Conservation (phyloP, 441 rosid species). For the Pelargonium cotyledonis region DNA sequence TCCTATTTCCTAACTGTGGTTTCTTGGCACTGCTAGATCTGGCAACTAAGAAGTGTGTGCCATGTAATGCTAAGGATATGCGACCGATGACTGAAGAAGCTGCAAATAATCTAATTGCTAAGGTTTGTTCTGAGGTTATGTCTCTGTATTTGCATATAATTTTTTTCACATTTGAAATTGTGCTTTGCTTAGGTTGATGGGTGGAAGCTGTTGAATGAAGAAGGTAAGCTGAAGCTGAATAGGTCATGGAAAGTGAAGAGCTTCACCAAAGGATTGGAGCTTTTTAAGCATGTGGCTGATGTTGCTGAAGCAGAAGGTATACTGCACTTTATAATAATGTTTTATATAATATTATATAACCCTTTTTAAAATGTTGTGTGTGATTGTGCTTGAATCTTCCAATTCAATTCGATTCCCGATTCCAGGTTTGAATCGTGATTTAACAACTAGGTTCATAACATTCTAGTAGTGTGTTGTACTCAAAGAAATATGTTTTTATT, state of each 20-base stretch:
- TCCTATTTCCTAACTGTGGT: neutral
- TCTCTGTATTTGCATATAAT: neutral
- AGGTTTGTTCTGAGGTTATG: slow-evolving; percentile 4
- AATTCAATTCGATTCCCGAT: no score
- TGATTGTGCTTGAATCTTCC: no score
- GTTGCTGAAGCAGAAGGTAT: slow-evolving; percentile 82
- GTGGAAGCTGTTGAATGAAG: slow-evolving; percentile 22
- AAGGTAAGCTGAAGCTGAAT: slow-evolving; percentile 42
- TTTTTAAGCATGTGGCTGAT: slow-evolving; percentile 61
- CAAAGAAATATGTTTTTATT: neutral
- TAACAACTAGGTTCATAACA: neutral
- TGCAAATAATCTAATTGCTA: slow-evolving; percentile 16
- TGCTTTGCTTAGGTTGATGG: slow-evolving; percentile 15
- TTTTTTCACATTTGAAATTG: neutral
- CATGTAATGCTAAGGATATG: slow-evolving; percentile 21
- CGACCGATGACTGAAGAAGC: slow-evolving; percentile 25
- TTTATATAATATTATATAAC: no score
- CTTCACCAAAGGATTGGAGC: slow-evolving; percentile 70
- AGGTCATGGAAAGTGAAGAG: slow-evolving; percentile 67
- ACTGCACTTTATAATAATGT: neutral
- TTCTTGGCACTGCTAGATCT: neutral
- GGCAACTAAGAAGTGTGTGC: slow-evolving; percentile 21
- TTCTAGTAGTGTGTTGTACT: neutral
- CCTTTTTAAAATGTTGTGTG: no score
- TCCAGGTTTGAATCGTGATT: no score